Base-by-base conservation (phyloP, 2,329 filamentous ascomycete genomes). In the Colletotrichum tamarilloi region DNA sequence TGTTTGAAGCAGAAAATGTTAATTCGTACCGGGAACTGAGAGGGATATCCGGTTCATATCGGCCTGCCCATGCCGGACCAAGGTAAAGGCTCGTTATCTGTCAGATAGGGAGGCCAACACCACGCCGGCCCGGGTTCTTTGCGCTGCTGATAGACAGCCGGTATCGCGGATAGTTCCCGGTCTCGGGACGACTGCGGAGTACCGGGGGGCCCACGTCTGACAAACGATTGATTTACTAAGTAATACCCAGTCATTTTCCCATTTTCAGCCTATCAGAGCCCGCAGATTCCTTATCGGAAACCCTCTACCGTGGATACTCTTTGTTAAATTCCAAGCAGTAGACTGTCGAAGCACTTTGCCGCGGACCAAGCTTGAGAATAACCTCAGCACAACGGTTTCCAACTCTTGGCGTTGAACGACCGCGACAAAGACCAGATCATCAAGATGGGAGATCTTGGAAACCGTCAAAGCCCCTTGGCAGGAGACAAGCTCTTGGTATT, bases 401-500 rank as follows among this genome's bases (percentile, higher is more conserved):
- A 49, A n/a, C 8, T 49, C 19, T 49, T 49, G 19, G 19, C 42
- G 8, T 49, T 49, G 7, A n/a, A 22, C 42, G 42, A n/a, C 42
- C 16, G 8, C 16, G 8, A 49, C 42, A 49, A 9, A 49, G 8
- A n/a, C 42, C 19, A 24, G 5, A 38, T 12, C 14, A 49, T 28
- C 11, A 38, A 19, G 1, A 73, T 73, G 71, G 71, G 71, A 49
- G 67, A 73, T n/a, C 4, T 70, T 2, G 16, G 26, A 26, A 22
- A 42, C 5, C 26, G 28, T 4, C 52, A 53, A 14, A 66, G 56
- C 49, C 63, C 76, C 30, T 76, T 85, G 56, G 78, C 77, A 72
- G 77, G 79, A 46, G 85, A 87, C 69, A 79, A 84, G 14, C 77
- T 87, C 5, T 79, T 87, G 28, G 66, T 87, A 30, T 80, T 83